Percentiles rank a stretch among this genome's conserved stretches.
phyloP scores from a whole-genome alignment of 1,139 yeast species.

The Suhomyces ambrosiae region DNA sequence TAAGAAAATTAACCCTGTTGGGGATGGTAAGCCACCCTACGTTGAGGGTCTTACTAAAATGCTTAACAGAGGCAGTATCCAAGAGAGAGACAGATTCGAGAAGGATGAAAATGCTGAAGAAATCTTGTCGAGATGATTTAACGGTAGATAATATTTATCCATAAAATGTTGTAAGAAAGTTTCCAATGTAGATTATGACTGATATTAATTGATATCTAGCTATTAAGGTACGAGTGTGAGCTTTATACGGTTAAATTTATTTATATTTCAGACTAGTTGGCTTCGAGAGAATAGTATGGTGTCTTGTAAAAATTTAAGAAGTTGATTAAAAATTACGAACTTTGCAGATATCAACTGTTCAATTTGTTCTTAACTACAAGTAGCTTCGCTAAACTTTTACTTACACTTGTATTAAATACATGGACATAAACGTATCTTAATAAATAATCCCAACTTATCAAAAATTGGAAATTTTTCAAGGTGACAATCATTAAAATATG shows the following conservation, averaged over 20 bases:
- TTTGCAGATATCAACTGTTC: no score
- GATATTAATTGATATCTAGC: neutral
- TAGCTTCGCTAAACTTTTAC: no score
- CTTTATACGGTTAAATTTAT: no score
- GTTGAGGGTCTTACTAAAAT: constrained; percentile 34
- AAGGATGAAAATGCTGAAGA: constrained; percentile 32
- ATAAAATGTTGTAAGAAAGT: neutral
- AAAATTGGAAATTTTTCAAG: constrained; percentile 9
- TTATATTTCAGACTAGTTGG: no score
- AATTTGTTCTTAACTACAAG: no score
- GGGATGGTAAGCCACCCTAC: constrained; percentile 43
- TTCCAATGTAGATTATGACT: neutral
- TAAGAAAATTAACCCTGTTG: constrained; percentile 41
- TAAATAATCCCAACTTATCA: constrained; percentile 12
- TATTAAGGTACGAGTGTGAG: no score
- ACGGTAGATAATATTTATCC: no score
- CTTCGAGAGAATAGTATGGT: no score
- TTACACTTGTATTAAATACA: neutral
- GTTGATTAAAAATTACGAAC: no score
- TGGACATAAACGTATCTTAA: constrained; percentile 4
- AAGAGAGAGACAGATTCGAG: constrained; percentile 45
- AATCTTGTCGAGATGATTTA: no score
- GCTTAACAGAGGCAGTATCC: constrained; percentile 42
- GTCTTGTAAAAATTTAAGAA: no score
- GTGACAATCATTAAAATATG: no score